Conservation (phyloP, 2,329 filamentous ascomycete species). For the Westerdykella ornata region DNA sequence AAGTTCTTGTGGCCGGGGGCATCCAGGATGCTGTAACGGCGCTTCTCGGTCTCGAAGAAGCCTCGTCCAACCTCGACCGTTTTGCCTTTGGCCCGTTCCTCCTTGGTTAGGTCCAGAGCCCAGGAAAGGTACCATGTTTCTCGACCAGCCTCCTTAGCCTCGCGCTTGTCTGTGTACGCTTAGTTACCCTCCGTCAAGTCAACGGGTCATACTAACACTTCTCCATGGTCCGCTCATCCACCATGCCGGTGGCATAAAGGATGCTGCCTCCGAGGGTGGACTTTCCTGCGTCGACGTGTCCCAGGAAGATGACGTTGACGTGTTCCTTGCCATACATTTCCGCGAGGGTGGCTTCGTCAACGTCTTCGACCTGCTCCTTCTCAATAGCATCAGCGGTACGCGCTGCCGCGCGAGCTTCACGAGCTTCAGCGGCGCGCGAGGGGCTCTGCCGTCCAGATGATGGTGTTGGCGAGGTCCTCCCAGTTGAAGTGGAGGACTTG, state of each 20-base stretch:
- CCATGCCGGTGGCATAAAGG: constrained; percentile 91
- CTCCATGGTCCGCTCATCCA: constrained; percentile 97
- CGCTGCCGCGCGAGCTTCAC: constrained; percentile 42
- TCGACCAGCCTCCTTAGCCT: constrained; percentile 91
- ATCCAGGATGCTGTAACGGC: constrained; percentile 92
- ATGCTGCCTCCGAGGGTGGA: constrained; percentile 93
- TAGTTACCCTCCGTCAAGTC: neutral
- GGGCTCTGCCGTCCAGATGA: constrained; percentile 82
- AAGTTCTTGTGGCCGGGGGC: constrained; percentile 89
- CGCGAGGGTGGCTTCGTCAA: constrained; percentile 78
- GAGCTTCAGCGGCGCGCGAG: constrained; percentile 51
- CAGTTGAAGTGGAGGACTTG: constrained; percentile 47
- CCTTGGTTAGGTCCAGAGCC: constrained; percentile 94
- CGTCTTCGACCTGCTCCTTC: constrained; percentile 69
- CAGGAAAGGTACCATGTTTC: constrained; percentile 99
- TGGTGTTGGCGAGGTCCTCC: constrained; percentile 72
- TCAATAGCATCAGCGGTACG: constrained; percentile 80
- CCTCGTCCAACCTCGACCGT: constrained; percentile 95
- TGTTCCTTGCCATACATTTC: constrained; percentile 95
- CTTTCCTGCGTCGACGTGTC: constrained; percentile 97
- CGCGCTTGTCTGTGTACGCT: constrained; percentile 54
- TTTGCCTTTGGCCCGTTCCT: constrained; percentile 93
- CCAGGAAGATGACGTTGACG: constrained; percentile 95
- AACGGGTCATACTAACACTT: constrained; percentile 57
- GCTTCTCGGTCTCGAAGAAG: constrained; percentile 86